Base-by-base conservation (phyloP, 495 filamentous ascomycete species). In the Penicillium psychrofluorescens region DNA sequence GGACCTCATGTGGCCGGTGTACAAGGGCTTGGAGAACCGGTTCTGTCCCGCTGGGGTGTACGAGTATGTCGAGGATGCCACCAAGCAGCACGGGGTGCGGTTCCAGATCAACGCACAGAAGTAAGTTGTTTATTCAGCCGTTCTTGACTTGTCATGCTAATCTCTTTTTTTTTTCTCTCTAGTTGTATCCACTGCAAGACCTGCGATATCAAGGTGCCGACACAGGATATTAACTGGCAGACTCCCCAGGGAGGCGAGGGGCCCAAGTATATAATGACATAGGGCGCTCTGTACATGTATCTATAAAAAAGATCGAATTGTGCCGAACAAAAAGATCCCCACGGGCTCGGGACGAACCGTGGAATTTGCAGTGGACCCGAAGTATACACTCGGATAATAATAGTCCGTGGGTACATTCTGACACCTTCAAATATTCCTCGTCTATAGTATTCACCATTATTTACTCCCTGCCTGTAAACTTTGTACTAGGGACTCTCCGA, bases 131-230 rank as follows among this genome's bases (percentile, higher is more conserved):
- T 11, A 30, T 16, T 35, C 28, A 4, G 22, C 22, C 3, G 4
- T 22, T 22, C 22, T 22, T 22, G 22, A 22, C 22, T 4, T 22
- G 22, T 22, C 22, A 44, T 52, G 35, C 63, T 74, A 48, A 74
- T 49, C 4, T 0, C 14, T 31, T 8, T 22, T 16, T 0, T 16
- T 31, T 8, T 22, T 22, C 4, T 3, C 4, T 43, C 36, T 50
- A 94, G 90, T 64, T 99, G 92, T 62, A 92, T 99, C 44, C 92
- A 99, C 66, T 99, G 92, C 74, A 99, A 99, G 78, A 97, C 92
- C 4, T 99, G 92, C 59, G 92, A 99, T 66, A 97, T 99, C 64
- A 99, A 99, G 72, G 90, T 84, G 10, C 92, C 92, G 3, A 78
- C 82, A 40, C 92, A 99, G 67, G 92, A 95, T 63, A 97, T 97